Evolutionary conservation across 305 asterid species (phyloP).

Genomic region (Fraxinus baroniana): DNA sequence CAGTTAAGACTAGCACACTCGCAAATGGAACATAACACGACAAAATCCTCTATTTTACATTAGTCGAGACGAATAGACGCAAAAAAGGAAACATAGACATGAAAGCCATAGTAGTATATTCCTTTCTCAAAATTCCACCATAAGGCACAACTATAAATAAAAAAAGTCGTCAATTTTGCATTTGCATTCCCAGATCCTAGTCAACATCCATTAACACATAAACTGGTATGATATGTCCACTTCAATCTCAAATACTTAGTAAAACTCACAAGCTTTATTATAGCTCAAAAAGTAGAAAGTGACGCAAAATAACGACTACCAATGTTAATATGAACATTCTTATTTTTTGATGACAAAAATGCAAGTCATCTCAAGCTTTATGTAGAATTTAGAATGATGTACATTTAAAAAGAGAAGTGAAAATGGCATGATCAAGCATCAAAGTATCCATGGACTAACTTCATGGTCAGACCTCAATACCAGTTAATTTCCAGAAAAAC

Average conservation of each 20-base stretch:
- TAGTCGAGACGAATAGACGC: not conserved
- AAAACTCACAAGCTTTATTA: not conserved
- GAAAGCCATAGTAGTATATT: not conserved
- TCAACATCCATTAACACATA: not conserved
- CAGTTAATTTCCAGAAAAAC: not conserved
- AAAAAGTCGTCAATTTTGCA: not conserved
- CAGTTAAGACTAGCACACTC: not conserved
- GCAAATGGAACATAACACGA: not conserved
- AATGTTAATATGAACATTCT: not conserved
- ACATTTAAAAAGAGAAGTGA: not conserved
- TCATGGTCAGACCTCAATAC: not conserved
- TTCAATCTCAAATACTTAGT: not conserved
- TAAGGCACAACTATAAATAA: not conserved
- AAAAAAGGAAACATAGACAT: not conserved
- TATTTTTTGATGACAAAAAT: not conserved
- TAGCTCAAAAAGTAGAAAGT: not conserved
- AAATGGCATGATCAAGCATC: not conserved
- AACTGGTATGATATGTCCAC: not conserved
- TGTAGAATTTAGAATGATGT: not conserved
- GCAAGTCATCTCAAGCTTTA: not conserved
- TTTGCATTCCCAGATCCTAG: not conserved
- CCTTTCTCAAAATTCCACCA: not conserved
- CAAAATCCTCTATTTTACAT: not conserved
- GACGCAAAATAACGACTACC: not conserved
- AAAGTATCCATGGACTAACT: slow-evolving; percentile 8